Base-by-base conservation (phyloP, 202 grass and related monocot genomes). In the Saccharum hybrid region DNA sequence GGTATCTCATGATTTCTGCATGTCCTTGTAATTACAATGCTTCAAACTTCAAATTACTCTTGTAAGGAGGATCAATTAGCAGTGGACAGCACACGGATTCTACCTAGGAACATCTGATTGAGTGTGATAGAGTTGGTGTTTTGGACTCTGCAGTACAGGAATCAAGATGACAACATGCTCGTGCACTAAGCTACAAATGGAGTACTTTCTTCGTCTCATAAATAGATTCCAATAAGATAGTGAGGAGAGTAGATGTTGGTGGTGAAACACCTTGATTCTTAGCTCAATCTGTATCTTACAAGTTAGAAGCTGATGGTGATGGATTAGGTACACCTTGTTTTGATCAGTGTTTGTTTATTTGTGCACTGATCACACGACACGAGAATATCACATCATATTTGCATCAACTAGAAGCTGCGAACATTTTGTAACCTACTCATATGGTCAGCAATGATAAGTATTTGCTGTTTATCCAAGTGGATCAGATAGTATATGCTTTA, bases 321-420 rank as follows among this genome's bases (percentile, higher is more conserved):
- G 52, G 52, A 73, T 86, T 65, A 52, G 67, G 42, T 68, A 76
- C 48, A 76, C 48, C 67, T 66, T 73, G 54, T 85, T 54, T 36
- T 65, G 15, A 63, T 86, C 83, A 74, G 30, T 63, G 45, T 34
- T 56, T 86, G 45, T 19, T 37, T 83, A 52, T 52, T 18, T 52
- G 45, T 30, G 61, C 6, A 23, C n/a, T 13, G 71, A 75, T 74
- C 59, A 51, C 40, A 48, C 16, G 10, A 36, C 67, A 72, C 38
- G 11, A 48, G 2, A 21, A 40, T 66, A 72, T 56, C 54, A 43
- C 69, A 19, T 38, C 74, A 82, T 74, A 6, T 52, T 33, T 8
- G 33, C 9, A 46, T 26, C 61, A 67, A 67, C 41, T 54, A 66
- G 68, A 45, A 26, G n/a, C 5, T 40, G 74, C 41, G 33, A 54